Conservation (phyloP, 345 rosid species). For the Bretschneidera sinensis region DNA sequence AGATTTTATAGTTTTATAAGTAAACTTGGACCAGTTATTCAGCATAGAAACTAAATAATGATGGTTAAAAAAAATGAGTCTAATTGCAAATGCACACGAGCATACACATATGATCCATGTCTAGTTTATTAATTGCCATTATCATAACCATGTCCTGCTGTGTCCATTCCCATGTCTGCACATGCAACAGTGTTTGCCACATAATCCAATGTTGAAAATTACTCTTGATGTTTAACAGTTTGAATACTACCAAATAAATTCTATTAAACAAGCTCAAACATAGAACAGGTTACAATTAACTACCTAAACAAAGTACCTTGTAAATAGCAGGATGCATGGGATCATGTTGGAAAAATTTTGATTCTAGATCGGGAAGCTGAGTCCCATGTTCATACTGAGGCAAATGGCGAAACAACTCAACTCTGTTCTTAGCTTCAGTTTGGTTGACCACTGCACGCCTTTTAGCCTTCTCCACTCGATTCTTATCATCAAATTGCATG, state of each 20-base stretch:
- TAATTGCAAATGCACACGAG: too few relatives aligned
- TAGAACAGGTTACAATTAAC: not conserved
- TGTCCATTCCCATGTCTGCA: not conserved
- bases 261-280: not conserved
- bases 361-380: slow-evolving; percentile 53
- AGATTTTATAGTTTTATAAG: too few relatives aligned
- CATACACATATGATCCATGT: too few relatives aligned
- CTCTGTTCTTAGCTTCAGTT: slow-evolving; percentile 66
- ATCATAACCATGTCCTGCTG: too few relatives aligned
- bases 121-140: too few relatives aligned
- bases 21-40: too few relatives aligned
- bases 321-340: slow-evolving; percentile 69
- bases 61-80: too few relatives aligned
- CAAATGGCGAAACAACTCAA: slow-evolving; percentile 71
- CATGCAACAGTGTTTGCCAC: not conserved
- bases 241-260: too few relatives aligned
- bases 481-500: slow-evolving; percentile 75
- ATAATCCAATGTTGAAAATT: not conserved
- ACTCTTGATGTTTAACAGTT: too few relatives aligned
- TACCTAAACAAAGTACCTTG: slow-evolving; percentile 41
- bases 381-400: slow-evolving; percentile 69
- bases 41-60: too few relatives aligned
- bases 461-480: slow-evolving; percentile 73
- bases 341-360: slow-evolving; percentile 54
- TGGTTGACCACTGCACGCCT: slow-evolving; percentile 60